These are phyloP conservation scores for Naumovozyma dairenensis DNA, from an alignment of 805 yeast genomes.

Conservation along the genomic window DNA sequence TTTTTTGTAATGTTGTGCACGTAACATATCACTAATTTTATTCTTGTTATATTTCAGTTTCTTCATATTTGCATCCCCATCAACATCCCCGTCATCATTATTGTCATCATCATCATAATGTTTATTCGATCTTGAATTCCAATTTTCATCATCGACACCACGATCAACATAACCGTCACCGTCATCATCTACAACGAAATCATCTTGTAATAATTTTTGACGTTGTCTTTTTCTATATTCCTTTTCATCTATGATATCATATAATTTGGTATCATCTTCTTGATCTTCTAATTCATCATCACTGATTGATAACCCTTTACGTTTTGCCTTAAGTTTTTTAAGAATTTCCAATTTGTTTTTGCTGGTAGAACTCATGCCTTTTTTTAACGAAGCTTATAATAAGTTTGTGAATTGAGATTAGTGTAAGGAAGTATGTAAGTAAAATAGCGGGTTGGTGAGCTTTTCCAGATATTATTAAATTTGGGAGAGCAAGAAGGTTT, in stretches of 20 bases:
- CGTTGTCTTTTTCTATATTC: slow-evolving; percentile 69
- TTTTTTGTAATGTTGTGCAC: slow-evolving; percentile 42
- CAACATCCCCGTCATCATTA: slow-evolving; percentile 8
- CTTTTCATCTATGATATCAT: slow-evolving; percentile 81
- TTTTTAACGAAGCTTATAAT: not conserved
- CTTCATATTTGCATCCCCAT: slow-evolving; percentile 22
- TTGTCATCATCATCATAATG: slow-evolving; percentile 48
- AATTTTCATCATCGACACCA: slow-evolving; percentile 87
- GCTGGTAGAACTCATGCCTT: slow-evolving; percentile 31
- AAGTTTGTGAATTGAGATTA: too few relatives aligned
- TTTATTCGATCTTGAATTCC: slow-evolving; percentile 37
- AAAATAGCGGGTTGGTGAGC: too few relatives aligned
- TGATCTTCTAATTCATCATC: slow-evolving; percentile 36
- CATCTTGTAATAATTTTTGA: slow-evolving; percentile 74
- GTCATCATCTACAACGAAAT: slow-evolving; percentile 88
- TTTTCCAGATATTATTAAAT: too few relatives aligned
- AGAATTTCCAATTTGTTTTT: slow-evolving; percentile 50
- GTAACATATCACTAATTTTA: slow-evolving; percentile 37
- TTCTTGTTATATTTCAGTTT: slow-evolving; percentile 17
- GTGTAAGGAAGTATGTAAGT: too few relatives aligned
- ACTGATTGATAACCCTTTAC: slow-evolving; percentile 18
- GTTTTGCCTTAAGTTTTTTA: slow-evolving; percentile 51
- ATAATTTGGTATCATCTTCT: slow-evolving; percentile 45
- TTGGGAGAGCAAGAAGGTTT: too few relatives aligned
- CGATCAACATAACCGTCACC: slow-evolving; percentile 92